Base-by-base conservation (phyloP, 768 basidiomycete species). In the Inosperma sp. region DNA sequence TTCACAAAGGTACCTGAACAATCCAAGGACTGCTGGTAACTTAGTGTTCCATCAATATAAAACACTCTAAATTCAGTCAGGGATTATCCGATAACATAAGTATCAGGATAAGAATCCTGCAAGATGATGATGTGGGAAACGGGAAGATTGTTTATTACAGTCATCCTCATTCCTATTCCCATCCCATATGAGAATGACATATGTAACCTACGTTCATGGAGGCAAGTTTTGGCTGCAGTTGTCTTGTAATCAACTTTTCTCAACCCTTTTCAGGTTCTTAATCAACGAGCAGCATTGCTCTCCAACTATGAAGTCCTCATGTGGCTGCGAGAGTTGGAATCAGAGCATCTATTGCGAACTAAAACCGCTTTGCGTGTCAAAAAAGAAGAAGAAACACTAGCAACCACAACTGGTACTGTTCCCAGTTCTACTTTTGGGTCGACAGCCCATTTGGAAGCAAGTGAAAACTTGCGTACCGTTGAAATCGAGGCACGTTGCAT, bases 251-350 rank as follows among this genome's bases (percentile, higher is more conserved):
- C 2, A 9, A 16, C 17, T 46, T 14, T 23, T 48, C 23, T 34
- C 3, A 21, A 13, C 37, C 16, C 9, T 22, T 42, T 33, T 4
- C 35, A 90, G 86, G 80, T 89, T 21, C 60, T 90, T 51, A 82
- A 86, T 54, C 62, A 82, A 9, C 80, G 87, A 45, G 73, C 87
- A 13, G 82, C 89, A n/a, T 80, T 95, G 47, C 78, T 97, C 13
- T 87, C 91, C 26, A 95, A 96, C 68, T 81, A 75, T 59, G 94
- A 97, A 66, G 93, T 96, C 53, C 72, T 94, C 39, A 61, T 76
- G 14, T 78, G 93, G 48, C 78, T 96, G 45, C 79, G 82, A 23
- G 80, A 86, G 49, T 83, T 90, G 33, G 87, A 93, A 64, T 71
- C 68, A 12, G 86, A 91, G 57, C 83, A 90, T 64, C 65, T 87